A percentile compares a stretch with the other conserved stretches of the same genome.
Evolutionary conservation across 176 grass and related monocot species (phyloP).

Genomic region (Zea mays): DNA sequence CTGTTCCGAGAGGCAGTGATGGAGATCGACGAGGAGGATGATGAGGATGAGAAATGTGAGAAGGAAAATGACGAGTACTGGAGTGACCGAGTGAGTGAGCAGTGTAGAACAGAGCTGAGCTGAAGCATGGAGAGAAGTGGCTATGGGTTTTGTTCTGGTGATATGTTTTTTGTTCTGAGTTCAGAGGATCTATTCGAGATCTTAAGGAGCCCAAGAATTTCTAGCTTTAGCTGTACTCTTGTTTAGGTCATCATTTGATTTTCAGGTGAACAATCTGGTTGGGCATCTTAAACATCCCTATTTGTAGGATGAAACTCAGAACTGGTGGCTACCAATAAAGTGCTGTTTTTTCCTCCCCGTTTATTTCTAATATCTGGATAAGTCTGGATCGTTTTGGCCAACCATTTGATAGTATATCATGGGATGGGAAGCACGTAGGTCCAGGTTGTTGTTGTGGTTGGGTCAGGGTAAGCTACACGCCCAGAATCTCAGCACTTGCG

Average conservation of each 20-base stretch:
- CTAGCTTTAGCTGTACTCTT: constrained; percentile 13
- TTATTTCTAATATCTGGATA: constrained; percentile 9
- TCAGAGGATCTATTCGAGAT: neutral
- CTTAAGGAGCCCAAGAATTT: neutral
- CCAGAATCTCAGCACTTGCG: constrained; percentile 42
- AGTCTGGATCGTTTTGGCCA: neutral
- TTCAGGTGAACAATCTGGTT: constrained; percentile 29
- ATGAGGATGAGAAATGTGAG: constrained; percentile 38
- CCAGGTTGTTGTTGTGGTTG: constrained; percentile 44
- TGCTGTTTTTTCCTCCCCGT: neutral
- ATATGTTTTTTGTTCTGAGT: too few species aligned
- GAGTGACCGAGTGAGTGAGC: constrained; percentile 89
- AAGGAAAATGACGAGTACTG: constrained; percentile 68
- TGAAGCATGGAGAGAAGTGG: neutral
- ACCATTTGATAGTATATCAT: constrained; percentile 22
- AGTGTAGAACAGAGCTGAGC: constrained; percentile 18
- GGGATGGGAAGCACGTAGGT: constrained; percentile 16
- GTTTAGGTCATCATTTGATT: constrained; percentile 30
- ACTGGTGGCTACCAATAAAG: constrained; percentile 36
- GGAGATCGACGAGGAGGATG: constrained; percentile 65
- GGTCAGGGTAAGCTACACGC: constrained; percentile 40
- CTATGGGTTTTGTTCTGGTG: constrained; percentile 29
- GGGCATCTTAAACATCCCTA: constrained; percentile 34
- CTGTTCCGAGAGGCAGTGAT: constrained; percentile 54
- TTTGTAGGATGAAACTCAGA: constrained; percentile 24